Percentiles rank a stretch among this genome's conserved stretches.
phyloP scores from a whole-genome alignment of 2,329 filamentous ascomycete species.

The Colletotrichum spinosum region DNA sequence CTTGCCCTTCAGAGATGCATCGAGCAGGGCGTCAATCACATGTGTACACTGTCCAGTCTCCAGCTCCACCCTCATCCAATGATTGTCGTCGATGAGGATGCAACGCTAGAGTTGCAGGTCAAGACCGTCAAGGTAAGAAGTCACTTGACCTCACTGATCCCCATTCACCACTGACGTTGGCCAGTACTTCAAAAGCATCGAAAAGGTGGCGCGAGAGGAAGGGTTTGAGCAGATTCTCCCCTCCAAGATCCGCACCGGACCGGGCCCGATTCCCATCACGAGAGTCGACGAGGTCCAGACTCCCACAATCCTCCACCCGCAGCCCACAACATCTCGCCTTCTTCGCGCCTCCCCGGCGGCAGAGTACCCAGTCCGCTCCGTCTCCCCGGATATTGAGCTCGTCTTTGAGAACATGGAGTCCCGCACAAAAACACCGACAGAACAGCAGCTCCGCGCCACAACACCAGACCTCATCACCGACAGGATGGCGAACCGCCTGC shows the following conservation, averaged over 20 bases:
- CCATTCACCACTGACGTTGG: background rate
- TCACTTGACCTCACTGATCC: background rate
- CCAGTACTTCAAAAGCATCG: constrained; percentile 78
- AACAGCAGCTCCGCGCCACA: constrained; percentile 45
- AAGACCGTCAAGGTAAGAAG: constrained; percentile 74
- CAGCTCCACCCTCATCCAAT: constrained; percentile 86
- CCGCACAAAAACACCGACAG: constrained; percentile 53
- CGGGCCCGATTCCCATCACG: constrained; percentile 52
- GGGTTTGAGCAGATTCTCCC: constrained; percentile 70
- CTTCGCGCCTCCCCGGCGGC: constrained; percentile 66
- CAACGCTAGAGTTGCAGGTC: constrained; percentile 77
- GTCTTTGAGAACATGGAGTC: constrained; percentile 34
- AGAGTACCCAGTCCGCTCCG: constrained; percentile 65
- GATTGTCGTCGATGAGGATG: constrained; percentile 86
- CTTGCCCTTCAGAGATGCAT: constrained; percentile 83
- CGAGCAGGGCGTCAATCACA: constrained; percentile 86
- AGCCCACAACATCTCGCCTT: constrained; percentile 67
- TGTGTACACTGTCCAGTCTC: constrained; percentile 88
- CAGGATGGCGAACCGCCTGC: constrained; percentile 66
- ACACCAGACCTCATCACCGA: constrained; percentile 71
- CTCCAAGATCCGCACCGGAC: constrained; percentile 66
- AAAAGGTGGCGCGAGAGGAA: constrained; percentile 69
- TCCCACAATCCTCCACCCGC: constrained; percentile 63
- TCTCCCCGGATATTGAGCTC: constrained; percentile 33
- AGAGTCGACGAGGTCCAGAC: constrained; percentile 56